These are phyloP conservation scores for Elsinoe necatrix DNA, from an alignment of 2,329 filamentous ascomycete genomes.

Conservation along the genomic window DNA sequence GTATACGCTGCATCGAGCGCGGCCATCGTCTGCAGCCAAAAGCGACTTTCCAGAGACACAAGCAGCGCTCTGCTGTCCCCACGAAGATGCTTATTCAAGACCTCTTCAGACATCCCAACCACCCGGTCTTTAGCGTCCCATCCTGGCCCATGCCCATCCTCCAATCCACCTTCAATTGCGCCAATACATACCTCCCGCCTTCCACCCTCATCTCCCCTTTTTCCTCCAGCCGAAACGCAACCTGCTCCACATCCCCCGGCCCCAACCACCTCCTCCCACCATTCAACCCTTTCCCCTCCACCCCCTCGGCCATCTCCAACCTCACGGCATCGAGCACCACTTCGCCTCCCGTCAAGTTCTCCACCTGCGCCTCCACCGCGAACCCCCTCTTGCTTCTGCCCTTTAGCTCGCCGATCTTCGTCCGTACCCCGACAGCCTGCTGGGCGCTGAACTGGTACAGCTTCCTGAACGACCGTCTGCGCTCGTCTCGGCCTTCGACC, in stretches of 20 bases:
- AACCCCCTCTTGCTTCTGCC: slow-evolving; percentile 41
- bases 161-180: slow-evolving; percentile 81
- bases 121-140: slow-evolving; percentile 80
- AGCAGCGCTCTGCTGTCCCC: no score
- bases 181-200: slow-evolving; percentile 55
- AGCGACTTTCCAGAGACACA: no score
- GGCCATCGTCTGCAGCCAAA: no score
- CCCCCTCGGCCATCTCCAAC: slow-evolving; percentile 25
- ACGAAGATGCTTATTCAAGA: background rate
- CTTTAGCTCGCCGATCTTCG: slow-evolving; percentile 64
- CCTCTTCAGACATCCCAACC: slow-evolving; percentile 33
- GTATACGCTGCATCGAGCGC: no score
- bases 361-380: slow-evolving; percentile 85
- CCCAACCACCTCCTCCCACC: slow-evolving; percentile 41
- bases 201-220: slow-evolving; percentile 36
- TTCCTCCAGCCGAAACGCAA: slow-evolving; percentile 53
- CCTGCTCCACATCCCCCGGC: slow-evolving; percentile 56
- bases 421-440: slow-evolving; percentile 78
- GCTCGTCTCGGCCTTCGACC: slow-evolving; percentile 43
- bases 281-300: slow-evolving; percentile 23
- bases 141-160: slow-evolving; percentile 80
- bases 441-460: slow-evolving; percentile 95
- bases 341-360: slow-evolving; percentile 81
- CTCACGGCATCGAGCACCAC: slow-evolving; percentile 62
- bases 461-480: slow-evolving; percentile 82